Evolutionary conservation across 441 rosid genomes (phyloP), one percentile per base, ranked within the genome.

Genomic region (Isatis lusitanica): DNA sequence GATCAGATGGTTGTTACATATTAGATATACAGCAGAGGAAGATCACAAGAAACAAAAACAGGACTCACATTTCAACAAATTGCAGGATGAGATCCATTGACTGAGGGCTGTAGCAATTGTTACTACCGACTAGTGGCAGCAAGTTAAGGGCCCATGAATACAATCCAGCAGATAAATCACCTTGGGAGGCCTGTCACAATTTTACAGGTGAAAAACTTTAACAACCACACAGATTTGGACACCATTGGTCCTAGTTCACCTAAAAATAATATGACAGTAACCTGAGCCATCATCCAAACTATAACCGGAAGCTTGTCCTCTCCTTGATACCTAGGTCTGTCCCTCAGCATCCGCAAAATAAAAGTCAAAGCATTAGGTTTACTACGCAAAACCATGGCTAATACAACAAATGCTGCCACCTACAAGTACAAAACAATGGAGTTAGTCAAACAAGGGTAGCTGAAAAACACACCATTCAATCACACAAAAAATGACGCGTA

Each of bases 141-240:
- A 48, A 48, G 26, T 48, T 48, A 17, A 5, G 9, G 6, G 4
- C 10, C 53, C 53, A 48, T 47, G 52, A 47, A 16, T 47, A 47
- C 52, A 47, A 74, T 33, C 95, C 98, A n/a, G 89, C 1, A 9
- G 11, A 50, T 10, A 50, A 1, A 50, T 21, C 13, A 50, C n/a
- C 55, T 9, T 0, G 30, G 7, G 7, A 50, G 30, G 28, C 30
- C 55, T 47, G 52, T 47, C 52, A 68, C 42, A 65, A 55, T 61
- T 51, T 24, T 9, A 21, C 40, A 60, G 24, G 24, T 21, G 24
- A 59, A 51, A 21, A 36, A 33, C 9, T 46, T 65, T 42, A 74
- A 21, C 24, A 21, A 63, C 1, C 52, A 47, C 11, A 47, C 6
- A 31, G 8, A 18, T 5, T 2, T 11, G 9, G 2, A 33, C 35